Evolutionary conservation across 2,329 filamentous ascomycete genomes (phyloP), one percentile per base, ranked within the genome.

Genomic region (Exserohilum turcica): DNA sequence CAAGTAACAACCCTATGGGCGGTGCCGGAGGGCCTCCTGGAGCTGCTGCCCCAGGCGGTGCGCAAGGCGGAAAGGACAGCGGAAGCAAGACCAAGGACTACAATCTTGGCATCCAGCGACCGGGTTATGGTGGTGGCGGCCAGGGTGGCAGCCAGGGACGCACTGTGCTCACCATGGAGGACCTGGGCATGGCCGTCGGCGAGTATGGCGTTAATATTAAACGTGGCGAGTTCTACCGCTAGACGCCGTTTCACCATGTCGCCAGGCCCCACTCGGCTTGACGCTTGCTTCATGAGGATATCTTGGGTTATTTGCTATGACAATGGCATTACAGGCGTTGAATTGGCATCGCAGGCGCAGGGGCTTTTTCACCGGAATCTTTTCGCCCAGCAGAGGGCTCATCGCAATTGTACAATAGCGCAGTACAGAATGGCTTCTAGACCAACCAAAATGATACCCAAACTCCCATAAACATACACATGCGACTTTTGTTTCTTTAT

Each of bases 191-290:
- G 92, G 94, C 94, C 1, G 93, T 97, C 27, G 90, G 90, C 28
- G 94, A 99, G 80, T 99, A 97, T 73, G 94, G 94, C 1, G 92
- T 99, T 46, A 99, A 96, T 72, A 90, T 97, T 47, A 97, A 96
- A 85, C 84, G 94, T 60, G 92, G 93, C 70, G 94, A 99, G 78
- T 99, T 97, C 73, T 99, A 99, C 75, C 84, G 92, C 67, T 97
- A 38, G n/a, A 31, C n/a, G 5, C 13, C 21, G 2, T 12, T 19
- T 13, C 27, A 31, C 13, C 1, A 8, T 8, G 16, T 29, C 27
- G 44, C 28, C 27, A 13, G 8, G 19, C 24, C 18, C 12, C 15
- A 18, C 4, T 15, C 27, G 12, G 39, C 19, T 29, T 5, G 13
- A 24, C 27, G 31, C 29, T 29, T 10, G 27, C 37, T 21, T 28